Conservation (phyloP, 139 green algal genomes). For the Volvox africanus region DNA sequence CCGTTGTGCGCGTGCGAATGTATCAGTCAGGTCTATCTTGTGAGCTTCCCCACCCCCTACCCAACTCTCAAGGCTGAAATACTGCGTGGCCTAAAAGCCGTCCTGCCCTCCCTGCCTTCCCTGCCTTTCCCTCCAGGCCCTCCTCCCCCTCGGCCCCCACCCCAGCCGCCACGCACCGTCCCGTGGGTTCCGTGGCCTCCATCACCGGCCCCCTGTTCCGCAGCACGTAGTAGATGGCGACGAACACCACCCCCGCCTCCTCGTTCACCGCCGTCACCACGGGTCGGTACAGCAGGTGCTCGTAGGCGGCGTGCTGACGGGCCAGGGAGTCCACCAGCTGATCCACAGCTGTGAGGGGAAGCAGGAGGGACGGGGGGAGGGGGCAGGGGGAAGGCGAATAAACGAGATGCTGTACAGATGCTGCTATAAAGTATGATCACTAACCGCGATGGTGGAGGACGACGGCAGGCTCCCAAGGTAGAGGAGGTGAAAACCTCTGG, state of each 20-base stretch:
- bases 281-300: slow-evolving; percentile 32
- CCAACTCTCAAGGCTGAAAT: no score
- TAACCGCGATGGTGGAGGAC: no score
- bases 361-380: background rate
- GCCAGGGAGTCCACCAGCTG: background rate
- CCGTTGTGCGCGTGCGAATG: no score
- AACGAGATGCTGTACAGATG: no score
- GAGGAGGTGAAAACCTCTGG: no score
- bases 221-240: slow-evolving; percentile 32
- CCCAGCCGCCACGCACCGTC: background rate
- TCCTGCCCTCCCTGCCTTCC: background rate
- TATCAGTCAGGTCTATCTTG: no score
- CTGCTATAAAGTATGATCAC: no score
- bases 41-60: no score
- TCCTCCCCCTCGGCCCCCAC: background rate
- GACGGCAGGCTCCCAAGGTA: no score
- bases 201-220: slow-evolving; percentile 23
- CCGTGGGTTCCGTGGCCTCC: background rate
- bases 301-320: slow-evolving; percentile 16
- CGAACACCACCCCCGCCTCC: slow-evolving; percentile 45
- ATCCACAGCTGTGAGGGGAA: background rate
- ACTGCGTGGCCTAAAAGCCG: no score
- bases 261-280: slow-evolving; percentile 48
- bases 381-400: background rate
- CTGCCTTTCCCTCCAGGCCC: background rate